Evolutionary conservation across 2,329 filamentous ascomycete genomes (phyloP).

Genomic region (Sporothrix sp.): DNA sequence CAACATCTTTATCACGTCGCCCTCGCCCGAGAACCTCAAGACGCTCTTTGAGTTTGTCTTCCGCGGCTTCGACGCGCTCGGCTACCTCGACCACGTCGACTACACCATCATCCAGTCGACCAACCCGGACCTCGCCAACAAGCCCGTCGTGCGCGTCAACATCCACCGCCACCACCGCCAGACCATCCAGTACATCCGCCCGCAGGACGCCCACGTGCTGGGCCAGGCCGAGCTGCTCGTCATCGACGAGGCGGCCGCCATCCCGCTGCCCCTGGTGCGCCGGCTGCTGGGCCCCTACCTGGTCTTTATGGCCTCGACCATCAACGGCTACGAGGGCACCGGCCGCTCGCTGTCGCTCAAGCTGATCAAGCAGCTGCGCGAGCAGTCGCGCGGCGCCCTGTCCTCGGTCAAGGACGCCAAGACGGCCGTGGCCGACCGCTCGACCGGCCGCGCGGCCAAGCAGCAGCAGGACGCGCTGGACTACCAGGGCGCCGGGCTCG

Average conservation of each 20-base stretch:
- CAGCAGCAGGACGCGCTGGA: slow-evolving; percentile 47
- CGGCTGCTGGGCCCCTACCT: slow-evolving; percentile 96
- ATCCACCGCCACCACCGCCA: slow-evolving; percentile 90
- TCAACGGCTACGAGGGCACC: slow-evolving; percentile 97
- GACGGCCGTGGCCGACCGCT: slow-evolving; percentile 61
- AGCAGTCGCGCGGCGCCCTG: slow-evolving; percentile 67
- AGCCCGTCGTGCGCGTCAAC: slow-evolving; percentile 95
- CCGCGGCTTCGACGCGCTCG: slow-evolving; percentile 91
- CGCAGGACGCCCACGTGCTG: slow-evolving; percentile 87
- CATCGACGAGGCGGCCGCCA: slow-evolving; percentile 95
- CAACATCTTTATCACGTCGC: slow-evolving; percentile 98
- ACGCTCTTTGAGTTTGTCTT: slow-evolving; percentile 97
- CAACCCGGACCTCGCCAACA: slow-evolving; percentile 90
- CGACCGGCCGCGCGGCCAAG: slow-evolving; percentile 65
- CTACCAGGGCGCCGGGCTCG: slow-evolving; percentile 38
- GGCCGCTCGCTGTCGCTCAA: slow-evolving; percentile 91
- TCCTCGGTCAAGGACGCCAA: slow-evolving; percentile 34
- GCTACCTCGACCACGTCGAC: slow-evolving; percentile 89
- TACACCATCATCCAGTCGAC: slow-evolving; percentile 98
- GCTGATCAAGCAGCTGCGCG: slow-evolving; percentile 90
- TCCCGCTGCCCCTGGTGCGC: slow-evolving; percentile 81
- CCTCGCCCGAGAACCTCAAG: slow-evolving; percentile 95
- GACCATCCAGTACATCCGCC: slow-evolving; percentile 97
- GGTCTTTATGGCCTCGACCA: slow-evolving; percentile 98
- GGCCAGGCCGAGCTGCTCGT: slow-evolving; percentile 92